phyloP scores from a whole-genome alignment of 2,329 filamentous ascomycete species.

The Alternaria triticimaculans region DNA sequence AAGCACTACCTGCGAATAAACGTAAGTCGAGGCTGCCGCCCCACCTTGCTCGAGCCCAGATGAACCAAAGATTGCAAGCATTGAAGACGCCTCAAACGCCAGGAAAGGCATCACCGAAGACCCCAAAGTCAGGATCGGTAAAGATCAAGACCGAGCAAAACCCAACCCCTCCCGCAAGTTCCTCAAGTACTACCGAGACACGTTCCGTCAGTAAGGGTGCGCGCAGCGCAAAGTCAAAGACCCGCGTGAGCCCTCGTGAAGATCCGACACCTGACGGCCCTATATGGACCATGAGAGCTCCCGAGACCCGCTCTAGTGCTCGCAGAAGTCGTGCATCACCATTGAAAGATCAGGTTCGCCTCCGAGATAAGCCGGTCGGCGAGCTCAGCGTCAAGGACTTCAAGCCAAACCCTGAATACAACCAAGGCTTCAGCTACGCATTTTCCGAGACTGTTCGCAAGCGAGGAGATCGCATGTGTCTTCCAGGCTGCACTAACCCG shows the following conservation, averaged over 20 bases:
- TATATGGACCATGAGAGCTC: conserved; percentile 30
- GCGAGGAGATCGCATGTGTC: conserved; percentile 70
- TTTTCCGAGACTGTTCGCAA: conserved; percentile 77
- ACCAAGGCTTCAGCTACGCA: conserved; percentile 74
- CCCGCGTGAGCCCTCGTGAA: conserved; percentile 8
- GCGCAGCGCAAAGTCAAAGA: conserved; percentile 4
- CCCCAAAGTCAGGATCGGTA: conserved; percentile 12
- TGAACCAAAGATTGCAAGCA: conserved; percentile 31
- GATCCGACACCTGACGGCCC: conserved; percentile 25
- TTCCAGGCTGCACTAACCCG: conserved; percentile 76
- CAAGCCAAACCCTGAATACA: conserved; percentile 77
- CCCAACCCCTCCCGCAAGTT: conserved; percentile 15
- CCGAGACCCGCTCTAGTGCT: conserved; percentile 14
- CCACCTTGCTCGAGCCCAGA: conserved; percentile 30
- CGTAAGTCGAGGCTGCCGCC: conserved; percentile 26
- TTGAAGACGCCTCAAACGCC: conserved; percentile 21
- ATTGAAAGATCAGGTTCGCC: conserved; percentile 15
- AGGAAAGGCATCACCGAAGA: conserved; percentile 11
- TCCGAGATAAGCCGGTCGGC: conserved; percentile 63
- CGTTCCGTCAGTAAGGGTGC: background rate
- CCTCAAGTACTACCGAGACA: conserved; percentile 10
- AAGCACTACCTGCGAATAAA: conserved; percentile 24
- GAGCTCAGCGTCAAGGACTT: conserved; percentile 74
- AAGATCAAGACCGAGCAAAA: conserved; percentile 26
- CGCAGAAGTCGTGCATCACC: conserved; percentile 10